phyloP scores from a whole-genome alignment of 108 stramenopile species.

The Cyclotella kingstonii region DNA sequence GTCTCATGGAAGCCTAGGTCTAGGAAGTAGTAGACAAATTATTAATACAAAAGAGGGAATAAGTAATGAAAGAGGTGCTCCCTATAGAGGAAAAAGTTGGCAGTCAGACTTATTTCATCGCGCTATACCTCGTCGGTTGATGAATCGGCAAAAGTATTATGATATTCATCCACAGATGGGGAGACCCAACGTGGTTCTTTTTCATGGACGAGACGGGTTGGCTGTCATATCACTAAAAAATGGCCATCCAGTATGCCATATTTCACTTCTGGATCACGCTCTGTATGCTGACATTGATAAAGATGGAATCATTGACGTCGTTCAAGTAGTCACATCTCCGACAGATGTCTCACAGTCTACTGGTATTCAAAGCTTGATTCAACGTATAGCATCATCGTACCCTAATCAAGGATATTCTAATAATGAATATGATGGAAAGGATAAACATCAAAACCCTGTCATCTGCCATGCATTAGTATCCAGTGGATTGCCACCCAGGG shows the following conservation, averaged over 20 bases:
- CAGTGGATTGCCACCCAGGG: slow-evolving; percentile 71
- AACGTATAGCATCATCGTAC: slow-evolving; percentile 21
- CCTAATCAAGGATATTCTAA: too few species aligned
- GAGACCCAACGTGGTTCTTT: slow-evolving; percentile 72
- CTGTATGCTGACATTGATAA: slow-evolving; percentile 78
- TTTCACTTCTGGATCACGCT: slow-evolving; percentile 66
- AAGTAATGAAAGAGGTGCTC: background rate
- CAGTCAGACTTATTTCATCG: slow-evolving; percentile 41
- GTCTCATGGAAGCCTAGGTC: slow-evolving; percentile 14
- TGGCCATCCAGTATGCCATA: slow-evolving; percentile 72
- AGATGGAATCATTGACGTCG: slow-evolving; percentile 73
- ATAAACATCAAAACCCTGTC: too few species aligned
- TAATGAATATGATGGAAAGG: too few species aligned
- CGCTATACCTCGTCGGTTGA: slow-evolving; percentile 30
- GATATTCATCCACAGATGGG: slow-evolving; percentile 51
- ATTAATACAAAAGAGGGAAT: background rate
- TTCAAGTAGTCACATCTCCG: slow-evolving; percentile 56
- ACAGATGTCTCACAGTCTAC: slow-evolving; percentile 18
- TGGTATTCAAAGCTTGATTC: slow-evolving; percentile 34
- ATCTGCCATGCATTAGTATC: slow-evolving; percentile 73
- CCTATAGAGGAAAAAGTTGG: slow-evolving; percentile 19
- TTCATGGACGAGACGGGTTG: slow-evolving; percentile 61
- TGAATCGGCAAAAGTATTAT: slow-evolving; percentile 32
- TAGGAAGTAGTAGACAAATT: slow-evolving; percentile 4
- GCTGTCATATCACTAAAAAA: slow-evolving; percentile 81